A percentile compares a stretch with the other conserved stretches of the same genome.
These are phyloP conservation scores for Talaromyces atroroseus DNA, from an alignment of 2,329 filamentous ascomycete genomes.

Conservation along the genomic window DNA sequence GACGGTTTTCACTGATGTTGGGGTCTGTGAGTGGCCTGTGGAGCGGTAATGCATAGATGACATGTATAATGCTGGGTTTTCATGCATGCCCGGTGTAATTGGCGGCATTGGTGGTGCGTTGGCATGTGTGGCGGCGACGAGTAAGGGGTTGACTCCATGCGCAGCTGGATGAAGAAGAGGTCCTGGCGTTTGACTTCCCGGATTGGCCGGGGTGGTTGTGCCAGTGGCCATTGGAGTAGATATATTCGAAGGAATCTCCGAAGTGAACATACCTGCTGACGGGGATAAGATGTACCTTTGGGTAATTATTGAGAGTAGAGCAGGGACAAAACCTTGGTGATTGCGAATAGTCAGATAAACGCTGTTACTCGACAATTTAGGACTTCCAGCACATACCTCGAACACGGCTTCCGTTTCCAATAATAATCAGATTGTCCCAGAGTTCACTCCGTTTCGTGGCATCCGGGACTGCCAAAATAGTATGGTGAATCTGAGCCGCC, in stretches of 20 bases:
- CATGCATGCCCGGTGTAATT: constrained; percentile 31
- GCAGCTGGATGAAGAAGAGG: constrained; percentile 52
- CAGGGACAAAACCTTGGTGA: constrained; percentile 75
- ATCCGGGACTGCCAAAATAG: constrained; percentile 76
- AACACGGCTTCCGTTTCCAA: constrained; percentile 74
- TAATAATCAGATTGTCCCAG: constrained; percentile 88
- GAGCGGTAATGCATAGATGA: constrained; percentile 47
- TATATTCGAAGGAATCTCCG: constrained; percentile 88
- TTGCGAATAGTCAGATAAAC: neutral
- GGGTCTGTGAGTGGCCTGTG: constrained; percentile 65
- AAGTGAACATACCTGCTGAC: constrained; percentile 93
- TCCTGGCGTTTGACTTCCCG: constrained; percentile 38
- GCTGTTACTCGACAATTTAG: too few relatives aligned
- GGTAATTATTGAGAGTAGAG: constrained; percentile 71
- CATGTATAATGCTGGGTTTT: constrained; percentile 16
- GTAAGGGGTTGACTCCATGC: constrained; percentile 75
- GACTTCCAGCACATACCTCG: constrained; percentile 40
- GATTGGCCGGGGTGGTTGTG: constrained; percentile 68
- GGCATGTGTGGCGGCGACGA: constrained; percentile 73
- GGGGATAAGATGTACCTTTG: constrained; percentile 86
- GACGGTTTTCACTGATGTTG: constrained; percentile 74
- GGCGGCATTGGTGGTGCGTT: constrained; percentile 29
- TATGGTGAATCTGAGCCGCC: constrained; percentile 74
- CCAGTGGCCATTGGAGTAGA: constrained; percentile 87
- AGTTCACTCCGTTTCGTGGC: constrained; percentile 76